Conservation (phyloP, 805 yeast genomes). For the Suhomyces faveliae region DNA sequence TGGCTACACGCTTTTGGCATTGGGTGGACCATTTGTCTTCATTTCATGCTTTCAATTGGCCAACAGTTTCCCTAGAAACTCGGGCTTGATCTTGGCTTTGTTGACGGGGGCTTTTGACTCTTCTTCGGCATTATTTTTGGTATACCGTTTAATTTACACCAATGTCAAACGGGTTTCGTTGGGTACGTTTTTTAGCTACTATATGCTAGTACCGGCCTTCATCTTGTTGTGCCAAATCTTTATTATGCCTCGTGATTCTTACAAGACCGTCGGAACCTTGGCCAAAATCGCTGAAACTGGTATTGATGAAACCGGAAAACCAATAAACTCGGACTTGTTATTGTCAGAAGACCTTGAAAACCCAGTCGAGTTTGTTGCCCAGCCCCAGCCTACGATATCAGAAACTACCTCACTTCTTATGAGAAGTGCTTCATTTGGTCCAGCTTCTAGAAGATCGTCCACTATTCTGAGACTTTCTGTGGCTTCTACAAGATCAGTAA, state of each 20-base stretch:
- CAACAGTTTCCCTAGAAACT: constrained; percentile 43
- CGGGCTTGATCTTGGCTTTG: constrained; percentile 30
- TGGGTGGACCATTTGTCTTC: constrained; percentile 93
- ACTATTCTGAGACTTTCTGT: constrained; percentile 34
- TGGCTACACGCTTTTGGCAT: constrained; percentile 76
- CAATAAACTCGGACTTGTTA: constrained; percentile 47
- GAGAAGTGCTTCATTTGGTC: constrained; percentile 28
- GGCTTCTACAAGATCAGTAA: constrained; percentile 38
- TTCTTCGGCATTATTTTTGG: constrained; percentile 81
- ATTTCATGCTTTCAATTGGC: constrained; percentile 89
- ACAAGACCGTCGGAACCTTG: constrained; percentile 66
- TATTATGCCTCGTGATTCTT: constrained; percentile 77
- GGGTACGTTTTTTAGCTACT: constrained; percentile 60
- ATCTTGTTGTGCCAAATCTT: constrained; percentile 70
- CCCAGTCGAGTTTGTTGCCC: constrained; percentile 11
- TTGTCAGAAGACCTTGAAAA: constrained; percentile 32
- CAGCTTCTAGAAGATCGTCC: constrained; percentile 28
- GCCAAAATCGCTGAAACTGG: constrained; percentile 73
- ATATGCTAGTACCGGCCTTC: constrained; percentile 74
- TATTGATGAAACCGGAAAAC: constrained; percentile 66
- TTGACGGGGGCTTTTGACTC: constrained; percentile 89
- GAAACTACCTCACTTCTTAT: constrained; percentile 42
- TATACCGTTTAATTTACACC: constrained; percentile 67
- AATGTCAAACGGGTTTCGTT: constrained; percentile 42
- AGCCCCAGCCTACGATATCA: constrained; percentile 34